Evolutionary conservation across 768 basidiomycete species (phyloP).

Genomic region (Tricholoma hemisulphureum): DNA sequence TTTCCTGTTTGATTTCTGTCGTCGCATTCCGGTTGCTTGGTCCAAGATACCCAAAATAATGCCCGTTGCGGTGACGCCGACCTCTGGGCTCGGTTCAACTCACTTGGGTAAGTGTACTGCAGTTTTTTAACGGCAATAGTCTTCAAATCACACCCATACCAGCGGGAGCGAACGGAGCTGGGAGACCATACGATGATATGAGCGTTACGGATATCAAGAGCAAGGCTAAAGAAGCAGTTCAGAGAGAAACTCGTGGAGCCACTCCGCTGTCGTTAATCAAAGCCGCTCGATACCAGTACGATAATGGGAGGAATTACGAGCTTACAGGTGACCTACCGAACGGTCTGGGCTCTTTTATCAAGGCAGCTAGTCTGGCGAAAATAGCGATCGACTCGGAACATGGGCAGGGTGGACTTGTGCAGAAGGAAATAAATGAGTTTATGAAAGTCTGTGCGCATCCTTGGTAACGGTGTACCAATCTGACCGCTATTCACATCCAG

Average conservation of each 20-base stretch:
- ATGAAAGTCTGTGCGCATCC: conserved; percentile 51
- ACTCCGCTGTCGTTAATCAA: conserved; percentile 61
- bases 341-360: conserved; percentile 60
- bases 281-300: conserved; percentile 57
- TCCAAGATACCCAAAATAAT: conserved; percentile 14
- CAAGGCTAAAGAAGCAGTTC: conserved; percentile 45
- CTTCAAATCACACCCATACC: conserved; percentile 18
- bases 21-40: conserved; percentile 7
- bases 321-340: conserved; percentile 56
- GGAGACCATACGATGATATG: conserved; percentile 33
- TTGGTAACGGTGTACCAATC: too few relatives aligned
- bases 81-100: conserved; percentile 23
- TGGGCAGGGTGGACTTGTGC: conserved; percentile 53
- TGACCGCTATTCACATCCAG: conserved; percentile 14
- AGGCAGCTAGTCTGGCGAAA: conserved; percentile 56
- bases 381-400: conserved; percentile 62
- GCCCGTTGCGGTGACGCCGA: conserved; percentile 29
- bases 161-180: conserved; percentile 24
- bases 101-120: conserved; percentile 30
- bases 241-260: conserved; percentile 53
- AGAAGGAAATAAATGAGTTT: conserved; percentile 65
- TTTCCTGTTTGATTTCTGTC: conserved; percentile 7
- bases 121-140: conserved; percentile 13
- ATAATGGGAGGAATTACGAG: conserved; percentile 52
- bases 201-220: conserved; percentile 44